Conservation (phyloP, 805 yeast genomes). For the Candida jianshihensis region DNA sequence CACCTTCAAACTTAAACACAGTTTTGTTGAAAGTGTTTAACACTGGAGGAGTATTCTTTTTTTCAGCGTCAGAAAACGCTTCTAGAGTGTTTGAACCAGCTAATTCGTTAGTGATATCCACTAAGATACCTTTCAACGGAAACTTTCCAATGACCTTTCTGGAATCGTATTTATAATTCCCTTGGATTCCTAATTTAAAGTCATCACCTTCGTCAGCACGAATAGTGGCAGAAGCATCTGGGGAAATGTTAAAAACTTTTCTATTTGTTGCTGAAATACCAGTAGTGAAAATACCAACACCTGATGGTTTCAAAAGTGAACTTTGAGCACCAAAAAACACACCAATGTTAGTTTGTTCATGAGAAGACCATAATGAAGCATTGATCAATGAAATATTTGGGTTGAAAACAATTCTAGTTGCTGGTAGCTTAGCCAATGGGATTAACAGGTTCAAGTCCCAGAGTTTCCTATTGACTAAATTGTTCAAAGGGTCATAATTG, state of each 20-base stretch:
- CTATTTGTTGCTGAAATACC: conserved; percentile 62
- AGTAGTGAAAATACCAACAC: conserved; percentile 25
- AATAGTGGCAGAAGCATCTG: conserved; percentile 45
- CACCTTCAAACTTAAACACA: conserved; percentile 15
- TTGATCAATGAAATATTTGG: conserved; percentile 42
- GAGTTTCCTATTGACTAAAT: conserved; percentile 38
- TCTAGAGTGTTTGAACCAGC: conserved; percentile 22
- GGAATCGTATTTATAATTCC: conserved; percentile 35
- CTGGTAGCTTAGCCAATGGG: conserved; percentile 37
- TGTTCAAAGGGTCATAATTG: conserved; percentile 41
- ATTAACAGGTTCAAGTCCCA: conserved; percentile 40
- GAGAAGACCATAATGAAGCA: conserved; percentile 41
- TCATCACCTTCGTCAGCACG: conserved; percentile 50
- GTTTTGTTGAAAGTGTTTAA: conserved; percentile 19
- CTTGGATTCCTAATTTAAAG: conserved; percentile 45
- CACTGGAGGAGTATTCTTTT: conserved; percentile 24
- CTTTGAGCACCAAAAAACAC: conserved; percentile 42
- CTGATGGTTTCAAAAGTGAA: conserved; percentile 12
- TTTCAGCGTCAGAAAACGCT: conserved; percentile 22
- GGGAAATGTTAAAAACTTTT: conserved; percentile 45
- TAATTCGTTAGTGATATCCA: conserved; percentile 39
- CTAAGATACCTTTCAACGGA: conserved; percentile 38
- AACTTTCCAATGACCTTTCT: conserved; percentile 35
- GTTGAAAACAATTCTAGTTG: conserved; percentile 40
- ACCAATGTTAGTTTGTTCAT: conserved; percentile 43